These are phyloP conservation scores for Moesziomyces sp. DNA, from an alignment of 1,284 basidiomycete genomes.

Conservation along the genomic window DNA sequence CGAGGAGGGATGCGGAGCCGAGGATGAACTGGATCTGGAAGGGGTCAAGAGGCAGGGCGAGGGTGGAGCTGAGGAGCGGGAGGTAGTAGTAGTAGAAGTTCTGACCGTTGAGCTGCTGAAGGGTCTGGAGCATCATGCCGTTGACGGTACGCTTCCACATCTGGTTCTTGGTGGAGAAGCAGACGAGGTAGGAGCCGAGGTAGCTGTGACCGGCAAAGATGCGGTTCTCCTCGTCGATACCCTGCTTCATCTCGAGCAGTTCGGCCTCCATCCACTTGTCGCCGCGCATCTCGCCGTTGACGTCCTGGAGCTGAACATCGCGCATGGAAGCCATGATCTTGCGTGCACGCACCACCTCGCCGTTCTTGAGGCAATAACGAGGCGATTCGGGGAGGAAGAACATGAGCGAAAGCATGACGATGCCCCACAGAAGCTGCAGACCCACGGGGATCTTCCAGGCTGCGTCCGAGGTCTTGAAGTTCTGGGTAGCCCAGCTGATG, in stretches of 20 bases:
- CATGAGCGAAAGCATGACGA: conserved; percentile 70
- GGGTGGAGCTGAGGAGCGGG: conserved; percentile 82
- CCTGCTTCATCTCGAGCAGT: conserved; percentile 76
- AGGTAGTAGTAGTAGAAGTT: conserved; percentile 83
- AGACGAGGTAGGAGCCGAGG: conserved; percentile 73
- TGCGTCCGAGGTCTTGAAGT: conserved; percentile 40
- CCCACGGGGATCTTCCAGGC: conserved; percentile 77
- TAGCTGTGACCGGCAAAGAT: conserved; percentile 78
- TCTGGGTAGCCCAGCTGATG: conserved; percentile 72
- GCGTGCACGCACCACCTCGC: conserved; percentile 73
- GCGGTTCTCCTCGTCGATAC: conserved; percentile 71
- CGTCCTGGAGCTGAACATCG: conserved; percentile 75
- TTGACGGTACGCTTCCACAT: conserved; percentile 80
- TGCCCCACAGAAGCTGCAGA: conserved; percentile 73
- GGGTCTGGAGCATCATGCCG: conserved; percentile 76
- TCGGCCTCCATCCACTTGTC: conserved; percentile 72
- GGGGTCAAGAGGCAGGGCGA: conserved; percentile 76
- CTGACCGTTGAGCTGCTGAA: conserved; percentile 77
- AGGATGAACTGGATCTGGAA: conserved; percentile 72
- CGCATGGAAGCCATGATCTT: conserved; percentile 74
- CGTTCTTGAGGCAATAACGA: conserved; percentile 82
- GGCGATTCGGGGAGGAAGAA: conserved; percentile 78
- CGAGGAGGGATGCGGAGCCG: conserved; percentile 67
- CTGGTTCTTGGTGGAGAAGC: conserved; percentile 75
- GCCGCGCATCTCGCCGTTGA: conserved; percentile 74